Conservation (phyloP, 164 flowering plant species). For the Annona squamosa region DNA sequence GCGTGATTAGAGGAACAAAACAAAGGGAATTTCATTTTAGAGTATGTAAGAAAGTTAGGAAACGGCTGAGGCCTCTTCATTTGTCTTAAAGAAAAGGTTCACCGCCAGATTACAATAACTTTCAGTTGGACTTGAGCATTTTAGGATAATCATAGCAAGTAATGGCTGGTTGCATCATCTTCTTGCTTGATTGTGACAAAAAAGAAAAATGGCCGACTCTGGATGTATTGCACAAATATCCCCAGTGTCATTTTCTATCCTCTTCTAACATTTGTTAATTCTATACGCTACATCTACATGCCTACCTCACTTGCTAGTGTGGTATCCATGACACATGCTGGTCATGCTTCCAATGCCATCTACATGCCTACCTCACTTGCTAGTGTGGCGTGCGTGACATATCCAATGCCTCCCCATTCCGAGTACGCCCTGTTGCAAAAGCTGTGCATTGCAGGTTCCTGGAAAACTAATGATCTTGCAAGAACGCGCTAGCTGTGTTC, state of each 20-base stretch:
- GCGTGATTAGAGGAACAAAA: not conserved
- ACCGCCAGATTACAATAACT: not conserved
- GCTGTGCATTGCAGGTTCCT: not conserved
- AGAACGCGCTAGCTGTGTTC: not conserved
- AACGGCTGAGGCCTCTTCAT: not conserved
- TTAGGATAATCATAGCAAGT: not conserved
- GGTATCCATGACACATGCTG: no score
- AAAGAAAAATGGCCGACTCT: not conserved
- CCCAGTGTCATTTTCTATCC: not conserved
- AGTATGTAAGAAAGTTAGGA: no score
- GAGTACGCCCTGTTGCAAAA: no score
- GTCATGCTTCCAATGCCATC: not conserved
- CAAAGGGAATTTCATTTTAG: not conserved
- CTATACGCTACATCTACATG: not conserved
- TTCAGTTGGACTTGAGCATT: not conserved
- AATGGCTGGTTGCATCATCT: not conserved
- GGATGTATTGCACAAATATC: not conserved
- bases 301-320: not conserved
- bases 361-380: not conserved
- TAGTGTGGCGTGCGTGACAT: not conserved
- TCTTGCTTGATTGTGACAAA: not conserved
- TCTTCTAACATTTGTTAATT: not conserved
- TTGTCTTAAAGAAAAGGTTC: not conserved
- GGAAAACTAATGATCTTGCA: not conserved
- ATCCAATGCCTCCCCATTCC: not conserved